These are phyloP conservation scores for Solanum hybrid DNA, from an alignment of 305 asterid species.

Conservation along the genomic window DNA sequence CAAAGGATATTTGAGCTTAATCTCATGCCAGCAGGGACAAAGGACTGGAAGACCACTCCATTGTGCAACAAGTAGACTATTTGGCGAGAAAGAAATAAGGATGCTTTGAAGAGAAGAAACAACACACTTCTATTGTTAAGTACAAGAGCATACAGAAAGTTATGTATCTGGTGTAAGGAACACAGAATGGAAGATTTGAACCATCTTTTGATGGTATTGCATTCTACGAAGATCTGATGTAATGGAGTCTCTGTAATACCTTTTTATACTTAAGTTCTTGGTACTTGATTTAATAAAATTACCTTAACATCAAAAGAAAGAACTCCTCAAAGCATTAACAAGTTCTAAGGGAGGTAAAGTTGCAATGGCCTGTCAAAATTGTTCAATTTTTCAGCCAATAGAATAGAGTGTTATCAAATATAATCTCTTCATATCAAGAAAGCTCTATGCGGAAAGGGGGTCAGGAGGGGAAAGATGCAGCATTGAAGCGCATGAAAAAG, in stretches of 20 bases:
- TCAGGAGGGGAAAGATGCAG: neutral
- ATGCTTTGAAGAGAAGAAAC: neutral
- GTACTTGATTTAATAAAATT: neutral
- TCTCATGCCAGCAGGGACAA: neutral
- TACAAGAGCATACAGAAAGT: neutral
- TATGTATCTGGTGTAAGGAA: neutral
- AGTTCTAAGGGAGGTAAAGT: neutral
- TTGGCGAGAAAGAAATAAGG: neutral
- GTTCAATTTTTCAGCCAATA: neutral
- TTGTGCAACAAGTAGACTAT: neutral
- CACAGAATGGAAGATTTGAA: neutral
- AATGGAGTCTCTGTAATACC: neutral
- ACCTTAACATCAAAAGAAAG: neutral
- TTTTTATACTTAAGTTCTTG: neutral
- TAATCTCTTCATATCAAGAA: neutral
- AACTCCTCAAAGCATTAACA: neutral
- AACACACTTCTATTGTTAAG: neutral
- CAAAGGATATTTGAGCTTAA: neutral
- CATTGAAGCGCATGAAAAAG: neutral
- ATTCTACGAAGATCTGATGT: neutral
- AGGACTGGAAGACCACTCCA: neutral
- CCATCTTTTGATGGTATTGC: neutral
- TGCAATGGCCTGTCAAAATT: neutral
- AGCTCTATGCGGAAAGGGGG: neutral
- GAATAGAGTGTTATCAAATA: neutral